Base-by-base conservation (phyloP, 495 filamentous ascomycete genomes). In the Cudoniella acicularis region DNA sequence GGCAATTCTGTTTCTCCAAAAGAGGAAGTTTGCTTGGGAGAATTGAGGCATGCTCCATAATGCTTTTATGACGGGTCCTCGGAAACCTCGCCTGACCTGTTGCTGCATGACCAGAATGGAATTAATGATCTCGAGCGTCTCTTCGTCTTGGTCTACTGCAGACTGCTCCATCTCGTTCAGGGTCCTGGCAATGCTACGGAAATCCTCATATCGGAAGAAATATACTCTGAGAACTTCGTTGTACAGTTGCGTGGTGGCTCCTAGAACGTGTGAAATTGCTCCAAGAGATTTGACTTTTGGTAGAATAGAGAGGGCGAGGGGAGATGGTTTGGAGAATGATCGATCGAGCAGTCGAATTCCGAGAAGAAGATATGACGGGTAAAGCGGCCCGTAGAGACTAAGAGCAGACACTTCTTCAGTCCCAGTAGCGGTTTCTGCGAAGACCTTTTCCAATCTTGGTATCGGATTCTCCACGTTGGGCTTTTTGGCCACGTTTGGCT, bases 151-250 rank as follows among this genome's bases (percentile, higher is more conserved):
- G 18, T 82, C 81, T 22, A 93, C 69, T 8, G 89, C 90, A 1
- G 76, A 81, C 9, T 79, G 69, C 41, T 88, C 83, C 91, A 96
- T 96, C 70, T 96, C 90, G 43, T 75, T 71, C 6, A 95, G 72
- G 2, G 91, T 72, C 10, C 82, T 74, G 10, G 85, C 67, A 30
- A 92, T 80, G 10, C 77, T 79, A 10, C 72, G 64, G 1, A 89
- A 71, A 64, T 94, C 83, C 3, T 79, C 75, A 60, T 83, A 83
- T 2, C 79, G 77, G 27, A 70, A 70, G 85, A 88, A 92, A 57
- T 83, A 73, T 30, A 88, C 79, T 22, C 73, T 64, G 20, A 92
- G 74, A 36, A 92, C 72, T 48, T 87, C 82, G 68, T 93, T 90
- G 71, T 90, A 95, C 40, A 96, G 82, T 0, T 75, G 72, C 1